Conservation (phyloP, 2,329 filamentous ascomycete species). For the Macroventuria anomochaeta region DNA sequence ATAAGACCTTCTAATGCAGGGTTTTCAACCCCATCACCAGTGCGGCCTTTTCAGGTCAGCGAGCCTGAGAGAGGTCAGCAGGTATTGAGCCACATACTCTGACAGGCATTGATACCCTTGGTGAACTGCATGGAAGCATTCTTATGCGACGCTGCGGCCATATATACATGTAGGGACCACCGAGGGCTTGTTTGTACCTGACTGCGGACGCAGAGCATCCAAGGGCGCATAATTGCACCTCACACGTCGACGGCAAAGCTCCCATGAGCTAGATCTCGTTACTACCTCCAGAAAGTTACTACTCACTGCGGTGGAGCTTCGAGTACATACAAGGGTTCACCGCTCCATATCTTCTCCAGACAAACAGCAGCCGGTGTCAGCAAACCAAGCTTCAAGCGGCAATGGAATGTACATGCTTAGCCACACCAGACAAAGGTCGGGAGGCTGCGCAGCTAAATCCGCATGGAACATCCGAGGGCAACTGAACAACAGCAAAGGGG, state of each 20-base stretch:
- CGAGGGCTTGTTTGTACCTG: conserved; percentile 16
- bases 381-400: not conserved
- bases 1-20: conserved; percentile 28
- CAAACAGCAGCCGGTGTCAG: not conserved
- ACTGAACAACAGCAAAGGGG: conserved; percentile 6
- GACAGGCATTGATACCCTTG: conserved; percentile 37
- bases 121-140: conserved; percentile 32
- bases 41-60: conserved; percentile 33
- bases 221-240: not conserved
- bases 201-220: conserved; percentile 6
- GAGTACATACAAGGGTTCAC: too few species aligned
- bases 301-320: too few species aligned
- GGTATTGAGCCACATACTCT: conserved; percentile 29
- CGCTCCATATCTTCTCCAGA: not conserved
- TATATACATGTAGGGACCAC: conserved; percentile 26
- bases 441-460: not conserved
- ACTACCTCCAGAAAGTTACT: not conserved
- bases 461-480: not conserved
- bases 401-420: not conserved
- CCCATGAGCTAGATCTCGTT: not conserved
- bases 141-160: conserved; percentile 21
- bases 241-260: not conserved
- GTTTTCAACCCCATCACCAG: conserved; percentile 32
- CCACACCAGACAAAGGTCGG: not conserved
- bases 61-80: conserved; percentile 38